phyloP scores from a whole-genome alignment of 2,329 filamentous ascomycete genomes.

The Chaetomiaceae sp. region DNA sequence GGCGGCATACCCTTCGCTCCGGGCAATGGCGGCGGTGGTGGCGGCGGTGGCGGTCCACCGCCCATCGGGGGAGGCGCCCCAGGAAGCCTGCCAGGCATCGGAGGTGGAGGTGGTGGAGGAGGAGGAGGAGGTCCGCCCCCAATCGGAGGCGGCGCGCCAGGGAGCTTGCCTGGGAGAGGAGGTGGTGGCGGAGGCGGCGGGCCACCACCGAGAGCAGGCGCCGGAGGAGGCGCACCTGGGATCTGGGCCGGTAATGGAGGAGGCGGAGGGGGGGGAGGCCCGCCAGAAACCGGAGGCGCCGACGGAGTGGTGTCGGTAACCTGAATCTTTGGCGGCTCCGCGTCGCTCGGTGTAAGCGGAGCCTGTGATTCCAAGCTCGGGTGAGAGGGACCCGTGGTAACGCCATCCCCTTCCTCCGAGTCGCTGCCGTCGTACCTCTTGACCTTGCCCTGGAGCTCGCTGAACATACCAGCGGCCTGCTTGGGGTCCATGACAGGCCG shows the following conservation, averaged over 20 bases:
- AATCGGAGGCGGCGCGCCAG: conserved; percentile 35
- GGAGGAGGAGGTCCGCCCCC: conserved; percentile 24
- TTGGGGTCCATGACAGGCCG: conserved; percentile 63
- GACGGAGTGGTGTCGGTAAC: conserved; percentile 48
- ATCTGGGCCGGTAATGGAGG: conserved; percentile 31
- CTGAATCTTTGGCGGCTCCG: conserved; percentile 55
- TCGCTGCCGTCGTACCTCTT: conserved; percentile 70
- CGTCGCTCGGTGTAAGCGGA: conserved; percentile 62
- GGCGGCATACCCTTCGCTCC: conserved; percentile 35
- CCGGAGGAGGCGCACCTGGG: conserved; percentile 36
- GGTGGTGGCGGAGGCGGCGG: conserved; percentile 32
- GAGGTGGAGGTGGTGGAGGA: conserved; percentile 34
- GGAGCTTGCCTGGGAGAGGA: conserved; percentile 44
- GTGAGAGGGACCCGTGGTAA: conserved; percentile 71
- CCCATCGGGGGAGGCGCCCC: conserved; percentile 30
- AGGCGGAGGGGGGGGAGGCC: conserved; percentile 36
- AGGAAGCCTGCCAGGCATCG: conserved; percentile 35
- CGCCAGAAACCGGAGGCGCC: conserved; percentile 38
- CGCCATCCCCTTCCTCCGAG: conserved; percentile 62
- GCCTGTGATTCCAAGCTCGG: conserved; percentile 68
- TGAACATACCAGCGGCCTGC: conserved; percentile 61
- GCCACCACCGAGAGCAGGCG: conserved; percentile 33
- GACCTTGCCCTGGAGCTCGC: conserved; percentile 71
- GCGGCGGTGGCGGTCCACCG: conserved; percentile 28
- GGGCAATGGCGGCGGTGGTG: conserved; percentile 38